phyloP scores from a whole-genome alignment of 139 green algal species.

The Picochlorum costavermella region DNA sequence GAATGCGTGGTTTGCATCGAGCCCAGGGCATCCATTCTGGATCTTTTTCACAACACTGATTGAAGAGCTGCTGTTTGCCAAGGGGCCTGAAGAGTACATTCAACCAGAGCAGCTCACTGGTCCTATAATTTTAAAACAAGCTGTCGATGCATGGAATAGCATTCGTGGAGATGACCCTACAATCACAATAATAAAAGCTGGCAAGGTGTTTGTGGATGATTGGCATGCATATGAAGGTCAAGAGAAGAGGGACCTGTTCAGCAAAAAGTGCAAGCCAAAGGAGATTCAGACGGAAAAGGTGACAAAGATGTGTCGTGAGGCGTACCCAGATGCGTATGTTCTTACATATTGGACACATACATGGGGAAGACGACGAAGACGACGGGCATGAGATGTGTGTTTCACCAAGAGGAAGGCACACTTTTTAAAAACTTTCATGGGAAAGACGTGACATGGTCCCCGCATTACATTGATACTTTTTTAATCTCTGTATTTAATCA shows the following conservation, averaged over 20 bases:
- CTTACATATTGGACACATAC: constrained; percentile 3
- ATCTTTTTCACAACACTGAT: constrained; percentile 1
- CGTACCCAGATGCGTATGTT: background rate
- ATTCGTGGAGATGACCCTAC: background rate
- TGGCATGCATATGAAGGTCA: background rate
- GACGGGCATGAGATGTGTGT: background rate
- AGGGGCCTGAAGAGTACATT: background rate
- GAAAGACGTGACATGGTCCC: too few species aligned
- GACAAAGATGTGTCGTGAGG: background rate
- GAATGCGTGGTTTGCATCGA: constrained; percentile 32
- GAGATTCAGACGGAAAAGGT: background rate
- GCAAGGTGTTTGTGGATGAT: constrained; percentile 4
- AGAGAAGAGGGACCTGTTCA: background rate
- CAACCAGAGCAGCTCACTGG: constrained; percentile 2
- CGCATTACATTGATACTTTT: too few species aligned
- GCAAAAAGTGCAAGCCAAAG: background rate
- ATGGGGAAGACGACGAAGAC: background rate
- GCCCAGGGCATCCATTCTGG: constrained; percentile 22
- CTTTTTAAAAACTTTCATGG: too few species aligned
- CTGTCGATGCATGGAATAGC: background rate
- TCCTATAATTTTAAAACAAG: constrained; percentile 1
- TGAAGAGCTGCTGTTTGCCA: background rate
- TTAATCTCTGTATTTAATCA: too few species aligned
- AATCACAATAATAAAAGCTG: background rate
- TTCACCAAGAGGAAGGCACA: too few species aligned